These are phyloP conservation scores for Scortechinia acanthostroma DNA, from an alignment of 2,329 filamentous ascomycete genomes.

Conservation along the genomic window DNA sequence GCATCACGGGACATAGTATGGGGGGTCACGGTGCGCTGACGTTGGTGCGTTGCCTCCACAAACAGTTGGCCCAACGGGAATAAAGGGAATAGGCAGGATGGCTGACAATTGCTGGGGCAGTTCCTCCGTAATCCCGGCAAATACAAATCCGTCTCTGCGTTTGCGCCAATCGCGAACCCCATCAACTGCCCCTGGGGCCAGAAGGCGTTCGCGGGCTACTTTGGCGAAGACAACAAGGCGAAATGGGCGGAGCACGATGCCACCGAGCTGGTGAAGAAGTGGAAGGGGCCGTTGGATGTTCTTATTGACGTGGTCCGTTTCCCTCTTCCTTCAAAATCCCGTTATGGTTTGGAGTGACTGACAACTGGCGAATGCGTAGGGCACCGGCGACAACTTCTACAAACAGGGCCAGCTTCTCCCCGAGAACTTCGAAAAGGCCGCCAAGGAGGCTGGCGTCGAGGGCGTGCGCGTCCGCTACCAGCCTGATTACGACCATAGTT, in stretches of 20 bases:
- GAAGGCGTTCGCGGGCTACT: conserved; percentile 89
- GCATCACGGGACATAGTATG: conserved; percentile 93
- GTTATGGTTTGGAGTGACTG: background rate
- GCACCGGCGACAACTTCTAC: conserved; percentile 93
- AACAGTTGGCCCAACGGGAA: conserved; percentile 3
- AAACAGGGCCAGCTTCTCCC: conserved; percentile 86
- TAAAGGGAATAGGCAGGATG: no score
- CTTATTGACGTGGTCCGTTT: conserved; percentile 77
- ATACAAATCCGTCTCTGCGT: conserved; percentile 84
- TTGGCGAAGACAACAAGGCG: conserved; percentile 66
- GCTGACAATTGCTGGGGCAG: conserved; percentile 16
- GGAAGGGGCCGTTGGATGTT: conserved; percentile 62
- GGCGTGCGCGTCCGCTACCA: conserved; percentile 79
- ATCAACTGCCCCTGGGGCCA: conserved; percentile 82
- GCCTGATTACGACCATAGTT: conserved; percentile 89
- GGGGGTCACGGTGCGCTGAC: conserved; percentile 92
- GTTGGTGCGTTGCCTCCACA: conserved; percentile 41
- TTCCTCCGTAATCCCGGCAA: conserved; percentile 85
- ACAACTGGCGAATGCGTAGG: conserved; percentile 33
- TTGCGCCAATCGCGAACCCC: conserved; percentile 85
- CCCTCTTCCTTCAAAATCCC: background rate
- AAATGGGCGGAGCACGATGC: conserved; percentile 88
- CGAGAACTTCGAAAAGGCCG: conserved; percentile 81
- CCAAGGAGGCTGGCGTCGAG: conserved; percentile 66
- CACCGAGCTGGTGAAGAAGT: conserved; percentile 76